phyloP scores from a whole-genome alignment of 805 yeast genomes.

The Saccharomycopsis sp. region DNA sequence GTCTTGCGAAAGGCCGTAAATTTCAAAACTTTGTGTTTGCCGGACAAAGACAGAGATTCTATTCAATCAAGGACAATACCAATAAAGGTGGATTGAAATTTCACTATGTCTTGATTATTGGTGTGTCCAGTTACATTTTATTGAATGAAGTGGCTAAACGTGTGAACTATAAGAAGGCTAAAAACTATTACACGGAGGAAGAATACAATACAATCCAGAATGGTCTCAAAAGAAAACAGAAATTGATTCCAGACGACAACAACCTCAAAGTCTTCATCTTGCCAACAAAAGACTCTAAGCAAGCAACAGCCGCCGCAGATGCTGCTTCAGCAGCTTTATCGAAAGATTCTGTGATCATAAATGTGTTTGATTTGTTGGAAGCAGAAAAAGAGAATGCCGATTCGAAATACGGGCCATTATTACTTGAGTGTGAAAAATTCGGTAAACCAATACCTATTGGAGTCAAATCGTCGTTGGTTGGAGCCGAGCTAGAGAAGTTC shows the following conservation, averaged over 20 bases:
- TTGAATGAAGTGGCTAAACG: constrained; percentile 27
- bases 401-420: constrained; percentile 15
- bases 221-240: constrained; percentile 15
- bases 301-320: not conserved
- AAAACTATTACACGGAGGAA: constrained; percentile 25
- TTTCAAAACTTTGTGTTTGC: not conserved
- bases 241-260: constrained; percentile 2
- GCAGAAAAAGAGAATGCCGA: constrained; percentile 5
- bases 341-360: not conserved
- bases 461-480: constrained; percentile 5
- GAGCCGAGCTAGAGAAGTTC: not conserved
- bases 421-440: constrained; percentile 8
- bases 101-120: constrained; percentile 28
- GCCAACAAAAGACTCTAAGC: not conserved
- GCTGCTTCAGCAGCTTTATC: not conserved
- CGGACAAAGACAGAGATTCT: not conserved
- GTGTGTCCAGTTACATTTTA: constrained; percentile 28
- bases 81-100: constrained; percentile 21
- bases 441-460: constrained; percentile 13
- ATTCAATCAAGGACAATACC: not conserved
- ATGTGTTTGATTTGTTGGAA: not conserved
- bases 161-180: constrained; percentile 26
- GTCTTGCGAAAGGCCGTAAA: not conserved
- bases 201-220: constrained; percentile 20
- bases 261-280: constrained; percentile 3